Percentiles rank a stretch among this genome's conserved stretches.
Evolutionary conservation across 169 alveolate genomes (phyloP).

Genomic region (Plasmodium berghei): DNA sequence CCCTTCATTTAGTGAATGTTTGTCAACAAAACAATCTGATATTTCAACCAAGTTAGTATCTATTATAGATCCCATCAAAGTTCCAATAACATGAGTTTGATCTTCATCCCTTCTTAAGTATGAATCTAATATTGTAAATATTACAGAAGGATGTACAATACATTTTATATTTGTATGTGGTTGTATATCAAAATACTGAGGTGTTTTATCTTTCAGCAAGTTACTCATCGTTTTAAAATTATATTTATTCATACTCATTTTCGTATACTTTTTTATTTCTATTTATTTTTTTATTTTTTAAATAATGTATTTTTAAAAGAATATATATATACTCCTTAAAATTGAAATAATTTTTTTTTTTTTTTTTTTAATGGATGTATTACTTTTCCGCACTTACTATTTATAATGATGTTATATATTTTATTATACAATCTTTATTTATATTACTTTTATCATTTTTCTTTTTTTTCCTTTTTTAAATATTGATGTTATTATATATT

Average conservation of each 20-base stretch:
- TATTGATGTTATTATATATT: too few species aligned
- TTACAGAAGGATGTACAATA: constrained; percentile 91
- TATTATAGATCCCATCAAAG: constrained; percentile 89
- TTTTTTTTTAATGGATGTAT: too few species aligned
- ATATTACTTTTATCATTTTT: too few species aligned
- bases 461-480: too few species aligned
- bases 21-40: constrained; percentile 94
- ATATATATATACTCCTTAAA: too few species aligned
- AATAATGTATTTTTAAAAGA: too few species aligned
- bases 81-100: constrained; percentile 92
- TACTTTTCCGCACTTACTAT: too few species aligned
- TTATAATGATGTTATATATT: too few species aligned
- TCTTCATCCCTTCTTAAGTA: constrained; percentile 92
- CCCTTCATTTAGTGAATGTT: constrained; percentile 92
- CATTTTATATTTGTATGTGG: constrained; percentile 88
- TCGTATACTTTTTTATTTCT: background rate
- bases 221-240: constrained; percentile 54
- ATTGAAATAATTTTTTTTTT: too few species aligned
- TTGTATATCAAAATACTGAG: constrained; percentile 85
- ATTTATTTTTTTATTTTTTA: too few species aligned
- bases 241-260: constrained; percentile 53
- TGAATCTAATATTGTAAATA: constrained; percentile 92
- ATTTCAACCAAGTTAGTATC: constrained; percentile 92
- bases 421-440: too few species aligned
- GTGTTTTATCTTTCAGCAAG: constrained; percentile 77